A percentile compares a stretch with the other conserved stretches of the same genome.
Evolutionary conservation across 1,139 yeast genomes (phyloP).

Genomic region (Taphrina betulina): DNA sequence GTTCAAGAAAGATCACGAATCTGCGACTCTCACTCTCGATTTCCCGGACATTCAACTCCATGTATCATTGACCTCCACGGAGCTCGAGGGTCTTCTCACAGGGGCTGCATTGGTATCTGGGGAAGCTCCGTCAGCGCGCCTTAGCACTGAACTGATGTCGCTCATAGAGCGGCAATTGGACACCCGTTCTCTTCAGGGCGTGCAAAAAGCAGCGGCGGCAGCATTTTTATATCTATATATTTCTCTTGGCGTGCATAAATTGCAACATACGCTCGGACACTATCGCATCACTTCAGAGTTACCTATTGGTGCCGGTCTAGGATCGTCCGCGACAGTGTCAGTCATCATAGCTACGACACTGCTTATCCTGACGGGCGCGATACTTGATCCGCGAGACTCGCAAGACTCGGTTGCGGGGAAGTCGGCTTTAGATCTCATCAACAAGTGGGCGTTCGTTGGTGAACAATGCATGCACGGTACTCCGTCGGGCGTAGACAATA

Average conservation of each 20-base stretch:
- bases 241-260: conserved; percentile 41
- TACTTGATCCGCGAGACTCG: conserved; percentile 44
- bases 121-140: conserved; percentile 51
- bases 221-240: conserved; percentile 78
- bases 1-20: conserved; percentile 50
- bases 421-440: conserved; percentile 60
- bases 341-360: conserved; percentile 82
- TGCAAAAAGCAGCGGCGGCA: conserved; percentile 64
- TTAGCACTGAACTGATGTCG: conserved; percentile 61
- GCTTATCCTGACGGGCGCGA: conserved; percentile 60
- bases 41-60: conserved; percentile 78
- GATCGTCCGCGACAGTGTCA: conserved; percentile 87
- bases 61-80: conserved; percentile 41
- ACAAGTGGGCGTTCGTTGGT: conserved; percentile 86
- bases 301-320: conserved; percentile 97
- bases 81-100: not conserved
- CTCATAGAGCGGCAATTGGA: conserved; percentile 50
- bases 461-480: conserved; percentile 95
- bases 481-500: conserved; percentile 96
- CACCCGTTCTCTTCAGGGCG: not conserved
- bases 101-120: conserved; percentile 39
- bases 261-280: conserved; percentile 51
- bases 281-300: conserved; percentile 76
- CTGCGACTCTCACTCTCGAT: conserved; percentile 56
- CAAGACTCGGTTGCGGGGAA: conserved; percentile 36